Evolutionary conservation across 805 yeast species (phyloP).

Genomic region (Candida sonorensis): DNA sequence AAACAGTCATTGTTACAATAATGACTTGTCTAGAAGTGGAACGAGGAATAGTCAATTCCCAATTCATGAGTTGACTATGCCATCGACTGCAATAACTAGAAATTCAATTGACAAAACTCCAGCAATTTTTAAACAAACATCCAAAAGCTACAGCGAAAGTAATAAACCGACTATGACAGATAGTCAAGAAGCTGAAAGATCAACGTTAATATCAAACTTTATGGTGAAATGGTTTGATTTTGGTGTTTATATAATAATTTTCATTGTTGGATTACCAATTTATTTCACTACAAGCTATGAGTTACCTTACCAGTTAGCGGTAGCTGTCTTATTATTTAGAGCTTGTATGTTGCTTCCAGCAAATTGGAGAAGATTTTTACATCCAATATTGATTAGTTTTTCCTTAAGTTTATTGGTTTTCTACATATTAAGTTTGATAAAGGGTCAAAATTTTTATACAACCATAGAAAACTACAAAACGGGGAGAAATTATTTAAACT

Average conservation of each 20-base stretch:
- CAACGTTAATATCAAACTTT: slow-evolving; percentile 1
- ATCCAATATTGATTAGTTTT: slow-evolving; percentile 67
- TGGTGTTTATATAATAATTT: slow-evolving; percentile 39
- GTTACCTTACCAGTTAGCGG: slow-evolving; percentile 55
- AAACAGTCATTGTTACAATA: not conserved
- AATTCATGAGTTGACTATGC: no score
- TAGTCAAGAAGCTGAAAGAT: no score
- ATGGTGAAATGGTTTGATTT: slow-evolving; percentile 45
- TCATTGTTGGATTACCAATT: slow-evolving; percentile 51
- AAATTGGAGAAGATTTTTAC: slow-evolving; percentile 44
- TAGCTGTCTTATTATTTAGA: slow-evolving; percentile 52
- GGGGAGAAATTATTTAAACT: slow-evolving; percentile 55
- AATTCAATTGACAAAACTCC: not conserved
- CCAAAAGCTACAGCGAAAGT: no score
- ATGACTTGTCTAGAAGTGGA: not conserved
- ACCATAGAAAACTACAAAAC: slow-evolving; percentile 55
- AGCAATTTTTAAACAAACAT: not conserved
- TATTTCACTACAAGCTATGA: slow-evolving; percentile 52
- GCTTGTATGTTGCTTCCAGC: slow-evolving; percentile 39
- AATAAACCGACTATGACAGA: no score
- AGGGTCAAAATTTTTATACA: slow-evolving; percentile 41
- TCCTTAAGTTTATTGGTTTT: slow-evolving; percentile 56
- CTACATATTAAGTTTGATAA: slow-evolving; percentile 53
- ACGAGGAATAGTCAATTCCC: no score
- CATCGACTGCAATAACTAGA: not conserved